Conservation (phyloP, 2,329 filamentous ascomycete species). For the Erysiphe pisi region DNA sequence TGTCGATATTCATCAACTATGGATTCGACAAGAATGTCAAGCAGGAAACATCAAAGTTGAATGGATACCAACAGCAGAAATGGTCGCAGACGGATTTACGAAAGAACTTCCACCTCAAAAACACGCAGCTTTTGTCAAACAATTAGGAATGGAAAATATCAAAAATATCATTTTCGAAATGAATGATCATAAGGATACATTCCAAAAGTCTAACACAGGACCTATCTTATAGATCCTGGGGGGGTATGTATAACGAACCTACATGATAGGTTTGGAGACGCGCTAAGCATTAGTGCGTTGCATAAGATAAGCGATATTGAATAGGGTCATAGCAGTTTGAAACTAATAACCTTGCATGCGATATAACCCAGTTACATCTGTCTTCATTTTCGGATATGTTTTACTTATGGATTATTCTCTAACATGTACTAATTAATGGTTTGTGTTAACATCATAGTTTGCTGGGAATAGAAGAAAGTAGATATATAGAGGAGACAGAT, state of each 20-base stretch:
- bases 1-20: constrained; percentile 18
- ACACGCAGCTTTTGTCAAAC: no score
- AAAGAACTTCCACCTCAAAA: no score
- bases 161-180: no score
- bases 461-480: neutral
- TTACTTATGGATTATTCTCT: neutral
- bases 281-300: neutral
- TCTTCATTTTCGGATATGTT: neutral
- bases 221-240: no score
- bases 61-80: neutral
- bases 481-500: neutral
- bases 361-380: neutral
- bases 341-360: neutral
- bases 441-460: neutral
- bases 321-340: neutral
- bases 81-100: neutral
- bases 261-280: no score
- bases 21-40: neutral
- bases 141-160: no score
- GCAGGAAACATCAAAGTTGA: neutral
- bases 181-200: no score
- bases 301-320: neutral
- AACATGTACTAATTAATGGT: neutral
- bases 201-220: no score
- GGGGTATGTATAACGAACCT: no score